A percentile compares a stretch with the other conserved stretches of the same genome.
Evolutionary conservation across 345 rosid genomes (phyloP).

Genomic region (Euclidium syriacum): DNA sequence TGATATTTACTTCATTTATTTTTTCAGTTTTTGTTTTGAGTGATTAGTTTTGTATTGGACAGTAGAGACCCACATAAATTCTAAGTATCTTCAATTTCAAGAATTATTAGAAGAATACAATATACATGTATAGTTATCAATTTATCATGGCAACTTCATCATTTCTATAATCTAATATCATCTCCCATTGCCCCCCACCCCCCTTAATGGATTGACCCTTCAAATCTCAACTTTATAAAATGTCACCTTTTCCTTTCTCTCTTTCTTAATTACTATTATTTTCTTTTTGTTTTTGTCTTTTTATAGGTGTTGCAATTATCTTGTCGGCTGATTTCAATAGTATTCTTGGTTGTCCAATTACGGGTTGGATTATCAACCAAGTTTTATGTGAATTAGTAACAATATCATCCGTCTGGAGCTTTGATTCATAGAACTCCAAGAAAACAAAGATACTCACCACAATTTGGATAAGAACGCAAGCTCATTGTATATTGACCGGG

Average conservation of each 20-base stretch:
- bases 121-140: neutral
- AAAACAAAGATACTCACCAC: neutral
- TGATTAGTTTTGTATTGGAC: conserved; percentile 14
- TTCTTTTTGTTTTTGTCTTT: conserved; percentile 7
- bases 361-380: neutral
- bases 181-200: conserved; percentile 27
- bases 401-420: neutral
- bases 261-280: neutral
- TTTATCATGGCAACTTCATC: conserved; percentile 32
- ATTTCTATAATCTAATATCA: conserved; percentile 22
- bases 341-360: neutral
- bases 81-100: neutral
- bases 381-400: neutral
- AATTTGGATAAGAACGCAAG: neutral
- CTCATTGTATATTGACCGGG: neutral
- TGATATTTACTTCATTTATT: conserved; percentile 15
- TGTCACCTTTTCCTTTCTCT: neutral
- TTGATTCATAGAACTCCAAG: neutral
- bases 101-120: conserved; percentile 1
- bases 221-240: conserved; percentile 27
- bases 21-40: neutral
- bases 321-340: conserved; percentile 7
- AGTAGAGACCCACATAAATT: conserved; percentile 14
- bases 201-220: conserved; percentile 25
- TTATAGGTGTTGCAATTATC: conserved; percentile 18